Percentiles rank a stretch among this genome's conserved stretches.
These are phyloP conservation scores for Saussurea involucrata DNA, from an alignment of 129 eudicot genomes.

Conservation along the genomic window DNA sequence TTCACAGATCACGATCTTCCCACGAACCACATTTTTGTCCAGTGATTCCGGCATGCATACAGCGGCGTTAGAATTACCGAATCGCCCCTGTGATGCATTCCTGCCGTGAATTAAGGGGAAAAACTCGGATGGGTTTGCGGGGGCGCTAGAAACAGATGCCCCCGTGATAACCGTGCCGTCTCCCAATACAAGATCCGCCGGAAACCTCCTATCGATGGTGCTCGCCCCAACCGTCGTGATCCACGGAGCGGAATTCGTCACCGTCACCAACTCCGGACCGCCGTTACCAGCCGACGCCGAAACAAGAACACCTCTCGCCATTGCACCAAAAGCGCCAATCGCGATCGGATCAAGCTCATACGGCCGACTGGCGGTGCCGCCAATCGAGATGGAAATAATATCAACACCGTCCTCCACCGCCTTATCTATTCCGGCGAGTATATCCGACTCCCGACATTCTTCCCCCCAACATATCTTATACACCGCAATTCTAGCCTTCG, in stretches of 20 bases:
- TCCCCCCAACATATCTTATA: conserved; percentile 69
- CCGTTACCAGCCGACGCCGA: conserved; percentile 84
- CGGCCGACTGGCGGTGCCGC: conserved; percentile 39
- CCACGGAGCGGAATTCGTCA: conserved; percentile 84
- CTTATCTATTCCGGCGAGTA: conserved; percentile 67
- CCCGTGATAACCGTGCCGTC: conserved; percentile 60
- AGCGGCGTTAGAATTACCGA: conserved; percentile 20
- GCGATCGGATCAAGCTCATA: conserved; percentile 68
- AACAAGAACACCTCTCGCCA: conserved; percentile 64
- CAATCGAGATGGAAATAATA: conserved; percentile 65
- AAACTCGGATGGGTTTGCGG: conserved; percentile 1
- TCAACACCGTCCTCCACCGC: conserved; percentile 82
- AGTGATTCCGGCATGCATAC: conserved; percentile 51
- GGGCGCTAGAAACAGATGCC: conserved; percentile 47
- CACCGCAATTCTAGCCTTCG: conserved; percentile 70
- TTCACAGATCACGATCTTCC: conserved; percentile 72
- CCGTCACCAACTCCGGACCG: conserved; percentile 51
- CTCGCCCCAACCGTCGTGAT: conserved; percentile 77
- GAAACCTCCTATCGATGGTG: conserved; percentile 75
- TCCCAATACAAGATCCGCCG: conserved; percentile 52
- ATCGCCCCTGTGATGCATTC: conserved; percentile 32
- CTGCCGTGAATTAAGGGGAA: conserved; percentile 55
- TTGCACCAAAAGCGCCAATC: conserved; percentile 74
- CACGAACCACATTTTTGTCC: conserved; percentile 39
- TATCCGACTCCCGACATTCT: conserved; percentile 58